Evolutionary conservation across 352 stramenopile genomes (phyloP), one percentile per base, ranked within the genome.

Genomic region (Thraustochytrium striatum): DNA sequence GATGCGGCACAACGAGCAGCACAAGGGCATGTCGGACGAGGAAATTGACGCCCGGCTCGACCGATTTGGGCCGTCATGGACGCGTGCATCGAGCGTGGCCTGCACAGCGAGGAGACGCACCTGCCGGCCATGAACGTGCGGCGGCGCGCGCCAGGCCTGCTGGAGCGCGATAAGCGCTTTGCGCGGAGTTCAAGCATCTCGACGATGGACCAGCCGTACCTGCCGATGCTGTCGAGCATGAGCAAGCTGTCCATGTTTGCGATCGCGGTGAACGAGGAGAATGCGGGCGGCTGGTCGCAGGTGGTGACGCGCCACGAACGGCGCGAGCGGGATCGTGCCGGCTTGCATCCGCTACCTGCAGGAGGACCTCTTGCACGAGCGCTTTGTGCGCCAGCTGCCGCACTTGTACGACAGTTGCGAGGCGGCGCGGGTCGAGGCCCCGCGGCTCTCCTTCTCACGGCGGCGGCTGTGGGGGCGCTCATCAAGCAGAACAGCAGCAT

Each of bases 401-500:
- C 62, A 84, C 57, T 28, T 82, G 0, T 50, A 81, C 35, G 13
- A 83, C 28, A 61, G 57, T 3, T 69, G 65, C 32, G 79, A 84
- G 38, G 53, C 84, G 11, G 79, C 78, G 38, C 61, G 82, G 25
- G 36, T 84, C 36, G 75, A 83, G 33, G 78, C 79, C 16, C 79
- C 79, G 7, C 68, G 61, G 13, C 55, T 81, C 65, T 75, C 65
- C 65, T 75, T 0, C 65, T 75, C 32, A 75, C 65, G 3, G 81
- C 81, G n/a, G 72, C 69, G 13, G 79, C 81, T 11, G 75, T 84
- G 35, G 81, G 81, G 2, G 72, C 75, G 16, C 28, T 84, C n/a
- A 79, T 82, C 35, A 84, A 83, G 68, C 73, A 83, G 25, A 84
- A 84, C 43, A 65, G 78, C 0, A 82, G 65, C 62, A 84, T 84